phyloP scores from a whole-genome alignment of 2,329 filamentous ascomycete species.

The Didymella arachidicola region DNA sequence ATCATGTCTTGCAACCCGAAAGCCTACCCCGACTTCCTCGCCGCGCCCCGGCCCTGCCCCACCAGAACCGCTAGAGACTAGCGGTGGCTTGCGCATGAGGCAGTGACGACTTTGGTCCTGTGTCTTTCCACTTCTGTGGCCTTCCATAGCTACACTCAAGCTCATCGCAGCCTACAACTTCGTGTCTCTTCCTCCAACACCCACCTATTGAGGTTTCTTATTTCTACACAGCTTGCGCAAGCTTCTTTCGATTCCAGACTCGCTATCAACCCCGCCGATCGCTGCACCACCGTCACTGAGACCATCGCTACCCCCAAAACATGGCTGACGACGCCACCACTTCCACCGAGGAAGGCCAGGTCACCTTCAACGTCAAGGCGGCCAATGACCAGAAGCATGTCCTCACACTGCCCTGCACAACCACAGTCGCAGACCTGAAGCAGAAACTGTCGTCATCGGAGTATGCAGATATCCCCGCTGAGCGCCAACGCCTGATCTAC shows the following conservation, averaged over 20 bases:
- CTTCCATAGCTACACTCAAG: constrained; percentile 38
- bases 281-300: constrained; percentile 2
- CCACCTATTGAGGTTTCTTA: constrained; percentile 13
- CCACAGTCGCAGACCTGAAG: constrained; percentile 86
- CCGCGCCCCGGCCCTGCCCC: constrained; percentile 17
- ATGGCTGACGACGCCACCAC: constrained; percentile 71
- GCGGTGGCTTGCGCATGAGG: constrained; percentile 19
- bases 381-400: constrained; percentile 86
- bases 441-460: constrained; percentile 81
- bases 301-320: constrained; percentile 23
- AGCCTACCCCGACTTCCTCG: constrained; percentile 19
- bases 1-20: too few species aligned
- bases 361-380: constrained; percentile 98
- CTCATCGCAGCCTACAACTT: constrained; percentile 11
- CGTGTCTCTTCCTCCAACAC: constrained; percentile 6
- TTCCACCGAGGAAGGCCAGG: constrained; percentile 69
- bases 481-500: constrained; percentile 95
- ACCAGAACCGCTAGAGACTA: constrained; percentile 26
- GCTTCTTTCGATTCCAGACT: not conserved
- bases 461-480: constrained; percentile 84
- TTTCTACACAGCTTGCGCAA: constrained; percentile 8
- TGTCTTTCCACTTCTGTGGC: constrained; percentile 35
- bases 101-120: constrained; percentile 27
- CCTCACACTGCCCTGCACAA: constrained; percentile 78
- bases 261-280: constrained; percentile 10